Conservation (phyloP, 352 stramenopile genomes). For the Phytophthora ramorum region DNA sequence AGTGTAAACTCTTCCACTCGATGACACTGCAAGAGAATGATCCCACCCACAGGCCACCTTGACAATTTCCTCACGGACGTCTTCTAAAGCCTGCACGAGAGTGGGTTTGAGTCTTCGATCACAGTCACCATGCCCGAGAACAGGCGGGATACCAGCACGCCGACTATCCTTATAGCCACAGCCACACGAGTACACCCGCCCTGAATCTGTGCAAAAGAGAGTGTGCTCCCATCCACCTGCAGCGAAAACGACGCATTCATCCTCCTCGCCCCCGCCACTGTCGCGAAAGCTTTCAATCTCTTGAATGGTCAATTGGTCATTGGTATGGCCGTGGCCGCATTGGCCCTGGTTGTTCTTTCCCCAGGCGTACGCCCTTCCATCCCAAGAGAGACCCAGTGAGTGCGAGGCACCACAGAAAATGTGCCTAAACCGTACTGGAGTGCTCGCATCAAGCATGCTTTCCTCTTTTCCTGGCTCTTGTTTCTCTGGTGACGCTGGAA, state of each 20-base stretch:
- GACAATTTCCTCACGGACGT: slow-evolving; percentile 64
- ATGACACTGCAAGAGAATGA: slow-evolving; percentile 78
- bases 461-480: neutral
- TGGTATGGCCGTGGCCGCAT: slow-evolving; percentile 79
- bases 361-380: slow-evolving; percentile 70
- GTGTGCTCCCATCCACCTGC: slow-evolving; percentile 87
- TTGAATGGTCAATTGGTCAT: slow-evolving; percentile 67
- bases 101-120: slow-evolving; percentile 71
- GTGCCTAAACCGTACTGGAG: slow-evolving; percentile 33
- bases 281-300: slow-evolving; percentile 65
- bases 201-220: slow-evolving; percentile 69
- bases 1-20: slow-evolving; percentile 66
- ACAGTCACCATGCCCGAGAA: slow-evolving; percentile 77
- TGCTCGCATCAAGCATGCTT: neutral
- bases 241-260: slow-evolving; percentile 55
- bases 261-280: slow-evolving; percentile 50
- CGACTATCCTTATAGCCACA: slow-evolving; percentile 89
- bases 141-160: slow-evolving; percentile 78
- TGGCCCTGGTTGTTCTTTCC: slow-evolving; percentile 91
- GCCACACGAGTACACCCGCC: slow-evolving; percentile 75
- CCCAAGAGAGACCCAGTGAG: slow-evolving; percentile 64
- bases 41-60: slow-evolving; percentile 84
- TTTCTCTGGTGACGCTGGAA: slow-evolving; percentile 6
- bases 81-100: slow-evolving; percentile 55
- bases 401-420: slow-evolving; percentile 84